A percentile compares a stretch with the other conserved stretches of the same genome.
phyloP scores from a whole-genome alignment of 345 rosid species.

The Eutrema yunnanense region DNA sequence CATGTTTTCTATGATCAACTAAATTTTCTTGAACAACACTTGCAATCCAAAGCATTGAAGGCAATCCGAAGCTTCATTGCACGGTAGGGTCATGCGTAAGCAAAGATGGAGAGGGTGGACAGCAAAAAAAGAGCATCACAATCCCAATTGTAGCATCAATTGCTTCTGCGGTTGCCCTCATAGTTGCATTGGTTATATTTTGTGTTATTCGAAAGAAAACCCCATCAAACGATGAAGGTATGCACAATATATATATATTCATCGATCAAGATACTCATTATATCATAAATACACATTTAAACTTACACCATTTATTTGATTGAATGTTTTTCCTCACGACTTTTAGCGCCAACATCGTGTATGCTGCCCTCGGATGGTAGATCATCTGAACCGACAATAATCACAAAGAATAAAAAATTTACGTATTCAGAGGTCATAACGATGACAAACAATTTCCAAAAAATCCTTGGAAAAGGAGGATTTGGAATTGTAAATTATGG shows the following conservation, averaged over 20 bases:
- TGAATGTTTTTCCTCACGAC: neutral
- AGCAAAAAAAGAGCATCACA: neutral
- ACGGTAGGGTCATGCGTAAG: neutral
- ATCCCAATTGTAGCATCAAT: conserved; percentile 18
- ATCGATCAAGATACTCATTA: neutral
- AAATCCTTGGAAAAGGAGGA: conserved; percentile 45
- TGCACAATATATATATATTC: neutral
- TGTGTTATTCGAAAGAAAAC: neutral
- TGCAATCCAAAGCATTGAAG: neutral
- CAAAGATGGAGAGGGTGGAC: neutral
- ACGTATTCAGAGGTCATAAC: conserved; percentile 21
- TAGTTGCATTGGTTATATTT: neutral
- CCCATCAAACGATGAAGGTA: neutral
- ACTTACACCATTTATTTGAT: neutral
- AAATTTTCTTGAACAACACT: neutral
- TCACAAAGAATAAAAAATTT: conserved; percentile 18
- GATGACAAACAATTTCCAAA: conserved; percentile 40
- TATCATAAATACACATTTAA: neutral
- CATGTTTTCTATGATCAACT: neutral
- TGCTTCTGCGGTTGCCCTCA: neutral
- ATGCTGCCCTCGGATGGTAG: neutral
- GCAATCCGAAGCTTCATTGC: neutral
- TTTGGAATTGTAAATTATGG: conserved; percentile 54
- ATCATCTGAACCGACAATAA: neutral
- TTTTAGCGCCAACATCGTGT: conserved; percentile 9